Evolutionary conservation across 2,329 filamentous ascomycete genomes (phyloP), one percentile per base, ranked within the genome.

Genomic region (Diaporthe ampelina): DNA sequence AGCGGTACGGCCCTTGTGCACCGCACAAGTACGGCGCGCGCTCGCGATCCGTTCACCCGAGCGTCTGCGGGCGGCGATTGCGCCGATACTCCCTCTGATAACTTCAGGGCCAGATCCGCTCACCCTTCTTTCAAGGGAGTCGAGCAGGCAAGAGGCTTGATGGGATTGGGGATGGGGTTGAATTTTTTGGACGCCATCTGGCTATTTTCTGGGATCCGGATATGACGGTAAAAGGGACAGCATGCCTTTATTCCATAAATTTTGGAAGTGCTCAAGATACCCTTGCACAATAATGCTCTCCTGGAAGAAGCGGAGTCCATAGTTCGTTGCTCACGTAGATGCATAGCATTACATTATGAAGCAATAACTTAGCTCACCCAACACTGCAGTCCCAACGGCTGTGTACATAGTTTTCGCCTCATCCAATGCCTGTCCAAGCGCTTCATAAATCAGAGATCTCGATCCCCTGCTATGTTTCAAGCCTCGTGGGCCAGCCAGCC

Each of bases 61-160:
- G 70, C 29, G 70, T 72, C 7, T 54, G 45, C 17, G 70, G 70
- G 59, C 57, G 70, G 57, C 45, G 26, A 24, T 35, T 72, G 19
- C 70, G 70, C 43, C 57, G 26, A 21, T 72, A 72, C 24, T 72
- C 70, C 15, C 57, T 56, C 45, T 63, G n/a, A 63, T 32, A 4
- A 17, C 1, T 1, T 15, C 24, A n/a, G 13, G 15, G 4, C 54
- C 24, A 3, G 57, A 43, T 13, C 24, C 21, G n/a, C 43, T 58
- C 43, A 32, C 32, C 7, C 9, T 29, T 61, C 5, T 21, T 7
- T 11, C 15, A 10, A 59, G 54, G 24, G 40, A 26, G 7, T 9
- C 11, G n/a, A 58, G 26, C 26, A 32, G 26, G 54, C 61, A 21
- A 24, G 26, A 24, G 21, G 17, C 24, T 3, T 7, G 8, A 6